phyloP scores from a whole-genome alignment of 768 basidiomycete genomes.

The Suillus subluteus region DNA sequence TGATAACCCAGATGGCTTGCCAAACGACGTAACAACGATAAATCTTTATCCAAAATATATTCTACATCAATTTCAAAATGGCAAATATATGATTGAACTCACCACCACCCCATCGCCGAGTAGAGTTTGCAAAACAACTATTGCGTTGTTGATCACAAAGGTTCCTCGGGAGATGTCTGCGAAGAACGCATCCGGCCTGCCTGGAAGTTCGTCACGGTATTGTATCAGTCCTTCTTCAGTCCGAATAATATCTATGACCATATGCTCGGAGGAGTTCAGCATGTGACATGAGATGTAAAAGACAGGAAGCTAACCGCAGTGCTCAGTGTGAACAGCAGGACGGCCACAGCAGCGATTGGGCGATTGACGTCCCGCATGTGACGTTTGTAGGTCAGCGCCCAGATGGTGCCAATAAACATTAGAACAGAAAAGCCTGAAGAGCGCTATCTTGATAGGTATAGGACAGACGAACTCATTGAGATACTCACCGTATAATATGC shows the following conservation, averaged over 20 bases:
- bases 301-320: slow-evolving; percentile 26
- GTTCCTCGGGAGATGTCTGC: slow-evolving; percentile 29
- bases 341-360: slow-evolving; percentile 28
- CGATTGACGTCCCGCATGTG: slow-evolving; percentile 19
- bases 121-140: slow-evolving; percentile 31
- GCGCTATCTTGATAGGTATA: background rate
- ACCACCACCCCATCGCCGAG: slow-evolving; percentile 36
- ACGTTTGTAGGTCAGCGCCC: slow-evolving; percentile 21
- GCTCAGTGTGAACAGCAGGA: slow-evolving; percentile 32
- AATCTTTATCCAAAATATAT: slow-evolving; percentile 16
- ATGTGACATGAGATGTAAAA: too few relatives aligned
- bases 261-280: slow-evolving; percentile 22
- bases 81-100: slow-evolving; percentile 5
- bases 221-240: slow-evolving; percentile 25
- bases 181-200: slow-evolving; percentile 30
- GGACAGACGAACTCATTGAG: background rate
- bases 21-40: slow-evolving; percentile 37
- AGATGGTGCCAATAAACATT: slow-evolving; percentile 38
- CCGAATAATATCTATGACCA: slow-evolving; percentile 30
- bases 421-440: slow-evolving; percentile 37
- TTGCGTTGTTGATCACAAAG: slow-evolving; percentile 30
- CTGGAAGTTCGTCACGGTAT: slow-evolving; percentile 20
- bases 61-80: background rate
- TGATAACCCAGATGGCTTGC: slow-evolving; percentile 30
- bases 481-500: slow-evolving; percentile 22